Evolutionary conservation across 108 stramenopile species (phyloP).

Genomic region (Skeletonema potamos): DNA sequence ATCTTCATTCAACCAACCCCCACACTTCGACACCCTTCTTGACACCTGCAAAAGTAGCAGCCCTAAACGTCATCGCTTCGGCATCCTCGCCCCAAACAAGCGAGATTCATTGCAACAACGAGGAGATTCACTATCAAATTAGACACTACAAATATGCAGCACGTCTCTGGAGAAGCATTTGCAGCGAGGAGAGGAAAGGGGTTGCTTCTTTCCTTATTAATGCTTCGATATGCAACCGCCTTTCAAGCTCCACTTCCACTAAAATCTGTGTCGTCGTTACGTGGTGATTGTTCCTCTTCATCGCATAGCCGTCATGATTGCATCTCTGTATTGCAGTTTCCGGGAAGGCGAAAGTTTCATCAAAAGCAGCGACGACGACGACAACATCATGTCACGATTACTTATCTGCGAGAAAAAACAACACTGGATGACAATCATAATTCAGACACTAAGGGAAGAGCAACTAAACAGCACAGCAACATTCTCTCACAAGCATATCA

Average conservation of each 20-base stretch:
- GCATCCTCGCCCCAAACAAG: neutral
- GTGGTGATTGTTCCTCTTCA: neutral
- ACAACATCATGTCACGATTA: neutral
- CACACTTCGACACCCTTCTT: too few species aligned
- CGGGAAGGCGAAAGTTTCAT: too few species aligned
- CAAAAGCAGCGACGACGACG: neutral
- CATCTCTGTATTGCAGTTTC: neutral
- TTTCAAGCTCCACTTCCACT: neutral
- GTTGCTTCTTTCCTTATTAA: neutral
- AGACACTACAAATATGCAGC: neutral
- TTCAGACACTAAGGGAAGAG: neutral
- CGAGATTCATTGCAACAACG: neutral
- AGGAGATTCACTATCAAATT: neutral
- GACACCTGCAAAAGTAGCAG: neutral
- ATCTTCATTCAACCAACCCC: too few species aligned
- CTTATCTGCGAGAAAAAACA: neutral
- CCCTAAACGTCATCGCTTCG: neutral
- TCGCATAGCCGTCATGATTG: neutral
- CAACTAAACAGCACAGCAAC: conserved; percentile 6
- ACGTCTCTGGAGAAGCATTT: neutral
- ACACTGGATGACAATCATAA: neutral
- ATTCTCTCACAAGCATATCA: conserved; percentile 30
- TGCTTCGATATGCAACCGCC: neutral
- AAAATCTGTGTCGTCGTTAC: neutral
- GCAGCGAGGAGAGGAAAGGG: neutral